Base-by-base conservation (phyloP, 2,329 filamentous ascomycete genomes). In the Ophiostoma sp. region DNA sequence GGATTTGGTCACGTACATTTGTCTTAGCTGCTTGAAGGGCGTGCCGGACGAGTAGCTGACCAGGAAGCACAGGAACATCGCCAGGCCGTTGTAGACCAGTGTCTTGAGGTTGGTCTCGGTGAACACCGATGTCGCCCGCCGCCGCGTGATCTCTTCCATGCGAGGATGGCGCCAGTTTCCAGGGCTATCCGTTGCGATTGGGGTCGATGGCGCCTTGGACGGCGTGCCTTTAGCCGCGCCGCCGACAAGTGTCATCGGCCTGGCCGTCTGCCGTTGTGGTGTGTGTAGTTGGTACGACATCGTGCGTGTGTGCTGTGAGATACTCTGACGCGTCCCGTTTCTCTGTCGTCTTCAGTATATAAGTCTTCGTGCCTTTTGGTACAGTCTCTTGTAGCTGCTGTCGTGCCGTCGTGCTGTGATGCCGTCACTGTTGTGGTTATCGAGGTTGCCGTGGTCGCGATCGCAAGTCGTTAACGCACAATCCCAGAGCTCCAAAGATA, bases 161-260 rank as follows among this genome's bases (percentile, higher is more conserved):
- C 89, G 88, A 45, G 95, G 95, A 77, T 99, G 95, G 75, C 88
- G 87, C 94, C 95, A 99, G 76, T 89, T 92, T 68, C 94, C 93
- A 6, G 91, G 85, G 73, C 84, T 87, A 67, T 87, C 85, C 41
- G 78, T 75, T 58, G 73, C 72, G 36, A 75, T 71, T 0, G 78
- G 72, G 7, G 67, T 67, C 11, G 63, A 36, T 7, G 69, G 63
- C 2, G 65, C 42, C 65, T 36, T 66, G 11, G 64, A 12, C 41
- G 68, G 62, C 44, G 67, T 55, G 11, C 44, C 38, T 18, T 5
- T 66, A 7, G 63, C 42, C 5, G 11, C 64, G 27, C 62, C 60
- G 64, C 58, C 64, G 66, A 4, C 40, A 67, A 58, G 8, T 41
- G 40, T 14, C 44, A 52, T 64, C 14, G 65, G 49, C 49, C 65